These are phyloP conservation scores for Penicillium lagena DNA, from an alignment of 495 filamentous ascomycete genomes.

Conservation along the genomic window DNA sequence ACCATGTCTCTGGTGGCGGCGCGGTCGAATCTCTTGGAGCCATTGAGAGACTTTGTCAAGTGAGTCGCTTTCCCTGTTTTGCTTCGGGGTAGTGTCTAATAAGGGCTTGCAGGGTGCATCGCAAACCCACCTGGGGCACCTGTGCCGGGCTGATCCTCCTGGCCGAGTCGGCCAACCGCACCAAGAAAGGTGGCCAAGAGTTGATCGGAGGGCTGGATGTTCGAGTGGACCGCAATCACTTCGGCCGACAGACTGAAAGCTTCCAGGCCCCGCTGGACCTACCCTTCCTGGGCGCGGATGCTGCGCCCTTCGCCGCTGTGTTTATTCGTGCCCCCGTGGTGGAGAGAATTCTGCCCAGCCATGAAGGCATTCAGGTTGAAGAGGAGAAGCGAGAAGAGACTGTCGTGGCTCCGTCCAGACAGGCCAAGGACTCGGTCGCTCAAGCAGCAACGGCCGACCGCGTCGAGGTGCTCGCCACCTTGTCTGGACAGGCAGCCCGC, in stretches of 20 bases:
- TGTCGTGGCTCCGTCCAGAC: constrained; percentile 59
- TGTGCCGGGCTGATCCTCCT: constrained; percentile 93
- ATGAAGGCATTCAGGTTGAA: constrained; percentile 42
- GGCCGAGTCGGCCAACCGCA: constrained; percentile 78
- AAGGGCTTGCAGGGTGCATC: constrained; percentile 26
- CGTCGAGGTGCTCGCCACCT: constrained; percentile 44
- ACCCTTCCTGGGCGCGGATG: constrained; percentile 55
- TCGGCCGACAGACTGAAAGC: constrained; percentile 88
- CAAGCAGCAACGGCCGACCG: constrained; percentile 36
- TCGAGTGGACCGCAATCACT: constrained; percentile 90
- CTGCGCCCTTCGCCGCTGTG: constrained; percentile 66
- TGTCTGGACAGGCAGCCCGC: constrained; percentile 39
- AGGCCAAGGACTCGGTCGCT: constrained; percentile 34
- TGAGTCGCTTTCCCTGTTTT: constrained; percentile 30
- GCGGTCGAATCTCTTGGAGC: constrained; percentile 73
- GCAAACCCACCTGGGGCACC: constrained; percentile 91
- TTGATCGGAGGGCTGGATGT: constrained; percentile 91
- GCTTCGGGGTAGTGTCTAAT: no score
- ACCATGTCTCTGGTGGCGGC: constrained; percentile 85
- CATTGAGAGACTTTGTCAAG: constrained; percentile 91
- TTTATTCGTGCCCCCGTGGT: constrained; percentile 96
- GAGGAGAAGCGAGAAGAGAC: constrained; percentile 51
- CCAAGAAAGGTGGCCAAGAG: constrained; percentile 87
- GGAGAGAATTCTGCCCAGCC: constrained; percentile 64
- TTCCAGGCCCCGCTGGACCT: constrained; percentile 75